phyloP scores from a whole-genome alignment of 495 filamentous ascomycete genomes.

The Aspergillus funiculosus region DNA sequence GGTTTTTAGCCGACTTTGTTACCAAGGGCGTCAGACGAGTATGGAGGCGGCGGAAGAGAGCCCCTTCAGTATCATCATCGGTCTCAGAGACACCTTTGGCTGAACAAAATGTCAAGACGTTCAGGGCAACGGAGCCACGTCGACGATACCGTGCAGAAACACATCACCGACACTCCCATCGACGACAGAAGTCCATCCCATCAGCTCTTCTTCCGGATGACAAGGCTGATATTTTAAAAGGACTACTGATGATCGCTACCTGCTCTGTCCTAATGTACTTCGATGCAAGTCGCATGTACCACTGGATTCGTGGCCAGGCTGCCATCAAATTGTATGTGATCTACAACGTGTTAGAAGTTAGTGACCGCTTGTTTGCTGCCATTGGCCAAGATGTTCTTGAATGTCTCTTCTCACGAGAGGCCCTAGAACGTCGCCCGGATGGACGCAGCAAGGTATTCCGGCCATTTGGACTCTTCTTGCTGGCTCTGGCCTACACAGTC shows the following conservation, averaged over 20 bases:
- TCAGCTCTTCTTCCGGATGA: constrained; percentile 79
- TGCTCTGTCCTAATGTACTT: constrained; percentile 83
- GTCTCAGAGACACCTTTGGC: constrained; percentile 3
- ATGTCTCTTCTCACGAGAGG: constrained; percentile 88
- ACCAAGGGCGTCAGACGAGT: constrained; percentile 68
- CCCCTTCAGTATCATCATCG: constrained; percentile 25
- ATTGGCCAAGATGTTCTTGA: constrained; percentile 95
- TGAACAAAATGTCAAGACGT: constrained; percentile 22
- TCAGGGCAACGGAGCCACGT: constrained; percentile 20
- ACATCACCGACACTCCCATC: constrained; percentile 50
- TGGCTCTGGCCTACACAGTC: constrained; percentile 82
- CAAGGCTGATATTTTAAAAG: constrained; percentile 92
- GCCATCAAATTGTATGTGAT: constrained; percentile 98
- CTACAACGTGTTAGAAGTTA: constrained; percentile 89
- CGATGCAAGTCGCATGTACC: constrained; percentile 97
- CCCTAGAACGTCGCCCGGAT: constrained; percentile 76
- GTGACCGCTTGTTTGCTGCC: constrained; percentile 80
- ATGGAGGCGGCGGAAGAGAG: constrained; percentile 56
- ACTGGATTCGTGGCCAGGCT: constrained; percentile 91
- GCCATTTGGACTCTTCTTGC: constrained; percentile 83
- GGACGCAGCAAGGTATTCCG: constrained; percentile 89
- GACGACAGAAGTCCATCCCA: constrained; percentile 73
- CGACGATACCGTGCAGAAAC: constrained; percentile 30
- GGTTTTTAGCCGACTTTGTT: constrained; percentile 65
- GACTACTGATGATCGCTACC: constrained; percentile 74